A percentile compares a stretch with the other conserved stretches of the same genome.
Conservation (phyloP, 805 yeast species). For the Candida andamanensis region DNA sequence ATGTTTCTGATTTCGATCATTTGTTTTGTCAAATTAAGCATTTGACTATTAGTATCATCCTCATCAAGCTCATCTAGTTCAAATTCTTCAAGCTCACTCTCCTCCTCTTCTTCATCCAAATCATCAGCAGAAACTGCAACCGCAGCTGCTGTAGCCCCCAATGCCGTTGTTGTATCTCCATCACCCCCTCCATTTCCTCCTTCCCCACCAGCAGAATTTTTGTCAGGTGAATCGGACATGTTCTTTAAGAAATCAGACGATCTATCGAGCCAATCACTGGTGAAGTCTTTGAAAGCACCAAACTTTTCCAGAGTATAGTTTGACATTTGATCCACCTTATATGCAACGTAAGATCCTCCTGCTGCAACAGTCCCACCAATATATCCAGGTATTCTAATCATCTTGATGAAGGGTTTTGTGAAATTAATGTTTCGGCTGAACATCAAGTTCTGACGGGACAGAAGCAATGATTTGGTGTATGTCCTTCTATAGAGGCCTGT, state of each 20-base stretch:
- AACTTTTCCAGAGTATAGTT: constrained; percentile 64
- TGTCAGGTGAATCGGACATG: constrained; percentile 15
- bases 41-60: constrained; percentile 67
- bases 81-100: constrained; percentile 45
- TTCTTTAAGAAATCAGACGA: constrained; percentile 39
- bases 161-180: constrained; percentile 34
- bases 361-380: constrained; percentile 92
- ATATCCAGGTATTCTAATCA: constrained; percentile 66
- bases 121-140: constrained; percentile 13
- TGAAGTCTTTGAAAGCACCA: constrained; percentile 55
- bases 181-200: constrained; percentile 22
- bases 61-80: constrained; percentile 42
- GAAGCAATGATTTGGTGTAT: no score
- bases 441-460: constrained; percentile 2
- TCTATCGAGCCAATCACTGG: constrained; percentile 49
- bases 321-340: constrained; percentile 86
- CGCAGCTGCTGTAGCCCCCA: constrained; percentile 54
- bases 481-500: no score
- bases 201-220: constrained; percentile 7
- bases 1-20: constrained; percentile 94
- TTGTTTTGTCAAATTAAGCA: constrained; percentile 84
- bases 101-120: constrained; percentile 25
- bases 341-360: constrained; percentile 87
- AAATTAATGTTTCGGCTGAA: constrained; percentile 29
- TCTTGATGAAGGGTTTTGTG: constrained; percentile 47